phyloP scores from a whole-genome alignment of 345 rosid genomes.

The Sisymbrium altissimum region DNA sequence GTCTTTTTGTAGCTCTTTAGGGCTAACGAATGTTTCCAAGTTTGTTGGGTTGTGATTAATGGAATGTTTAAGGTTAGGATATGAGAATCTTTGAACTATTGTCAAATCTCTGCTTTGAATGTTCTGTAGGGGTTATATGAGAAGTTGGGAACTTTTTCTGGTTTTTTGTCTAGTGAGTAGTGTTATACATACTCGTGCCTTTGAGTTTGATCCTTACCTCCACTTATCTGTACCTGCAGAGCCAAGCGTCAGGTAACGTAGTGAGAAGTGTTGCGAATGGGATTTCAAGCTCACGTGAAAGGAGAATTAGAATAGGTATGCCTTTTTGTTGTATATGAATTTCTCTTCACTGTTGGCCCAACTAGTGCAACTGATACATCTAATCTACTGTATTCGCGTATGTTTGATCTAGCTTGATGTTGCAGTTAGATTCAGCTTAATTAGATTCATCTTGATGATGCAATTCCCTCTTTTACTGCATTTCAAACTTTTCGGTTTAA shows the following conservation, averaged over 20 bases:
- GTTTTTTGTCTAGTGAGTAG: background rate
- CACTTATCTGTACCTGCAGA: constrained; percentile 34
- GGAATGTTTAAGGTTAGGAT: too few species aligned
- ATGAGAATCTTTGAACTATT: too few species aligned
- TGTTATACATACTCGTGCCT: background rate
- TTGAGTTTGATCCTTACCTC: background rate
- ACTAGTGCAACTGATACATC: background rate
- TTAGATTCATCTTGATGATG: background rate
- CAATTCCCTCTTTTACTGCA: background rate
- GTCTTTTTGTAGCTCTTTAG: background rate
- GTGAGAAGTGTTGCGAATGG: constrained; percentile 51
- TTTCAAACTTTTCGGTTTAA: background rate
- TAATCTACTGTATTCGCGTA: background rate
- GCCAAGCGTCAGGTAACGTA: constrained; percentile 51
- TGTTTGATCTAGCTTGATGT: background rate
- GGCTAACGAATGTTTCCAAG: background rate
- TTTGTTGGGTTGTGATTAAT: background rate
- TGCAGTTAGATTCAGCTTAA: too few species aligned
- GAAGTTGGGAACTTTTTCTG: background rate
- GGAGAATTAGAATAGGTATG: constrained; percentile 50
- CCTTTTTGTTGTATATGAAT: background rate
- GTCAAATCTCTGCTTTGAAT: background rate
- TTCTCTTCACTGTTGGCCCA: background rate
- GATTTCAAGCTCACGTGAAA: constrained; percentile 46
- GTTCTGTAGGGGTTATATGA: background rate